Evolutionary conservation across 2,329 filamentous ascomycete species (phyloP).

Genomic region (Cercospora berteroae): DNA sequence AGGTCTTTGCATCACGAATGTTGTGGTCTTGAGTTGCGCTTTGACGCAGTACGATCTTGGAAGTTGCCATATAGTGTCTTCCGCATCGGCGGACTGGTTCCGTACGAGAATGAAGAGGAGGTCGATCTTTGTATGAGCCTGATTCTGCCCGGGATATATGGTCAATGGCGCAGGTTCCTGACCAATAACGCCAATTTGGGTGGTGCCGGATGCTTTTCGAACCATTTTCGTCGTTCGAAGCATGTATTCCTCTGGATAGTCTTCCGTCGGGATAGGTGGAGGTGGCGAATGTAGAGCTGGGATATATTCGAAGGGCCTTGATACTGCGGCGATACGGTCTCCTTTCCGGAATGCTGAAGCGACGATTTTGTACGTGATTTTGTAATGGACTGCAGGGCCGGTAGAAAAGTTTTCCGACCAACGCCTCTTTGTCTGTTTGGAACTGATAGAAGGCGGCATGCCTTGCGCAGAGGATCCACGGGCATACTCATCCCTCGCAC

Average conservation of each 20-base stretch:
- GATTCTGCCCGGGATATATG: neutral
- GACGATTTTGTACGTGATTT: slow-evolving; percentile 16
- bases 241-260: slow-evolving; percentile 18
- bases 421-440: slow-evolving; percentile 11
- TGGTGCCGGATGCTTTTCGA: neutral
- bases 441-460: slow-evolving; percentile 16
- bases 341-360: slow-evolving; percentile 13
- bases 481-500: neutral
- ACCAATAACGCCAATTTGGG: slow-evolving; percentile 16
- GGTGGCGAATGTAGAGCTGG: slow-evolving; percentile 1
- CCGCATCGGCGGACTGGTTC: neutral
- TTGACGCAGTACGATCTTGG: slow-evolving; percentile 12
- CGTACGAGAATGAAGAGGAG: neutral
- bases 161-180: slow-evolving; percentile 13
- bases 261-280: slow-evolving; percentile 11
- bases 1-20: slow-evolving; percentile 15
- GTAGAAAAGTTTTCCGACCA: slow-evolving; percentile 19
- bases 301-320: slow-evolving; percentile 12
- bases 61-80: neutral
- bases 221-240: slow-evolving; percentile 12
- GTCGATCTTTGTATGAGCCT: slow-evolving; percentile 7
- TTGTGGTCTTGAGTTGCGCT: slow-evolving; percentile 14
- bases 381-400: slow-evolving; percentile 9
- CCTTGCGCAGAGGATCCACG: neutral
- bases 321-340: slow-evolving; percentile 8